A percentile compares a stretch with the other conserved stretches of the same genome.
phyloP scores from a whole-genome alignment of 495 filamentous ascomycete species.

The Daldinia concentrica region DNA sequence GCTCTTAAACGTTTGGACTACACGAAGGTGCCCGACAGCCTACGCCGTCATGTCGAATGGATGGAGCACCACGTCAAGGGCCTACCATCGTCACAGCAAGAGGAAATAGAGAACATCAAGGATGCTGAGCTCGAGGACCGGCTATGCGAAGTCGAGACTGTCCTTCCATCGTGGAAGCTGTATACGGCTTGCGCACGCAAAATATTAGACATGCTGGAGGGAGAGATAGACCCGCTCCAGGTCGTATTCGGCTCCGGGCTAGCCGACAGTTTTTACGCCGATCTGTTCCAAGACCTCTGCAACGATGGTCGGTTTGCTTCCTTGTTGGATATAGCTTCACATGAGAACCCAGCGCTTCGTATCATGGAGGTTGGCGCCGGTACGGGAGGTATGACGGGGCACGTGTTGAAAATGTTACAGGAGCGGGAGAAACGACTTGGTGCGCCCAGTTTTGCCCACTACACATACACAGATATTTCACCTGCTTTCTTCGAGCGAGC shows the following conservation, averaged over 20 bases:
- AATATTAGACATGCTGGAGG: constrained; percentile 4
- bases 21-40: constrained; percentile 1
- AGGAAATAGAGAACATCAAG: constrained; percentile 4
- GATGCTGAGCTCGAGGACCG: constrained; percentile 10
- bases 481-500: constrained; percentile 48
- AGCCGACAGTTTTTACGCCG: constrained; percentile 14
- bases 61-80: constrained; percentile 13
- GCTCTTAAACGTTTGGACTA: constrained; percentile 1
- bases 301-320: constrained; percentile 3
- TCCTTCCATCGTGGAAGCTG: constrained; percentile 13
- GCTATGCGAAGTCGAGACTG: constrained; percentile 3
- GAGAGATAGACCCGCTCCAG: constrained; percentile 12
- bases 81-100: not conserved
- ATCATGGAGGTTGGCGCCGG: constrained; percentile 58
- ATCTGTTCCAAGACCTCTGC: constrained; percentile 13
- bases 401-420: constrained; percentile 21
- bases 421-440: constrained; percentile 26
- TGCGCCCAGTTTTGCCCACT: constrained; percentile 47
- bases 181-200: constrained; percentile 15
- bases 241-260: constrained; percentile 11
- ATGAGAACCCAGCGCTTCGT: constrained; percentile 14
- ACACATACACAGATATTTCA: constrained; percentile 57
- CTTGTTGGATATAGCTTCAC: constrained; percentile 6
- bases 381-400: constrained; percentile 44
- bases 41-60: constrained; percentile 14